A percentile compares a stretch with the other conserved stretches of the same genome.
phyloP scores from a whole-genome alignment of 2,329 filamentous ascomycete genomes.

The Nemania sp. region DNA sequence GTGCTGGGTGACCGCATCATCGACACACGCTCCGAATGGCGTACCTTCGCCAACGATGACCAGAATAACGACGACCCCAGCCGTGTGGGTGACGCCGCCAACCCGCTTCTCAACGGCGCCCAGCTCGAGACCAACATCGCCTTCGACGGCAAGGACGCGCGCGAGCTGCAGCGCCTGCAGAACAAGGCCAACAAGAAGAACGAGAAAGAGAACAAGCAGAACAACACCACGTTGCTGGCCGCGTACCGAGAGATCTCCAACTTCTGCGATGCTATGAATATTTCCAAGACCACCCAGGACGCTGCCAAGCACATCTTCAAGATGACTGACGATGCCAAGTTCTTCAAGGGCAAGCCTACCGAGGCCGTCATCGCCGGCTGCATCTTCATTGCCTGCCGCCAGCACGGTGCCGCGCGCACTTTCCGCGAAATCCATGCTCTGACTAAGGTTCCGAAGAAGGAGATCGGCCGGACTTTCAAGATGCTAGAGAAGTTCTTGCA shows the following conservation, averaged over 20 bases:
- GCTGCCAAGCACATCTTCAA: slow-evolving; percentile 96
- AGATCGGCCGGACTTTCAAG: slow-evolving; percentile 96
- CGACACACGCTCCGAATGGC: slow-evolving; percentile 96
- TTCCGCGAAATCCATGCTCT: slow-evolving; percentile 94
- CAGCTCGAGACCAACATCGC: slow-evolving; percentile 88
- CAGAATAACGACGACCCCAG: slow-evolving; percentile 95
- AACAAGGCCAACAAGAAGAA: slow-evolving; percentile 76
- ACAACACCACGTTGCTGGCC: slow-evolving; percentile 69
- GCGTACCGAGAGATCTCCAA: slow-evolving; percentile 90
- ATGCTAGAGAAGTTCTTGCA: slow-evolving; percentile 84
- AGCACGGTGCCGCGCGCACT: slow-evolving; percentile 82
- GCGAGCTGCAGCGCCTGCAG: slow-evolving; percentile 70
- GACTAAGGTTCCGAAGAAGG: slow-evolving; percentile 94
- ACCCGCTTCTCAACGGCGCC: slow-evolving; percentile 85
- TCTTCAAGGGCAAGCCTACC: slow-evolving; percentile 93
- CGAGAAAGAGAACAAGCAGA: slow-evolving; percentile 64
- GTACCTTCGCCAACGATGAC: slow-evolving; percentile 98
- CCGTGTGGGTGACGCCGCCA: slow-evolving; percentile 93
- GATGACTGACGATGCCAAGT: slow-evolving; percentile 86
- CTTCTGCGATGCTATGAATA: slow-evolving; percentile 82
- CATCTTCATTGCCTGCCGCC: slow-evolving; percentile 96
- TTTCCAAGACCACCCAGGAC: slow-evolving; percentile 80
- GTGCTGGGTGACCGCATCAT: slow-evolving; percentile 90
- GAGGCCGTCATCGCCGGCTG: slow-evolving; percentile 94
- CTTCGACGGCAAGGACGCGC: slow-evolving; percentile 68